Evolutionary conservation across 257 asterid genomes (phyloP).

Genomic region (Thymus mandschuricus): DNA sequence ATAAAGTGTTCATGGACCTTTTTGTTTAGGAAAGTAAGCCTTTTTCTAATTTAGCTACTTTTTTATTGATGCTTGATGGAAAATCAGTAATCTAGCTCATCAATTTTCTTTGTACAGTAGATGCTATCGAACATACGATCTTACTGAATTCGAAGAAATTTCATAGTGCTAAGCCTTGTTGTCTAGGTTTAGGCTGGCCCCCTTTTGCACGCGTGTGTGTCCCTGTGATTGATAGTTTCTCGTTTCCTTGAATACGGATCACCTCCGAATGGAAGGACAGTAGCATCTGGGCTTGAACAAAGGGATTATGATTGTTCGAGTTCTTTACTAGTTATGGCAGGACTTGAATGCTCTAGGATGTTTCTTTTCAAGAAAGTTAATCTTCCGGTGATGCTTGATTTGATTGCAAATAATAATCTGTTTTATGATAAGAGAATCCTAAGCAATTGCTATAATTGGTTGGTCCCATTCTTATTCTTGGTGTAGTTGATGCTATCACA

Average conservation of each 20-base stretch:
- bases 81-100: too few relatives aligned
- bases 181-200: not conserved
- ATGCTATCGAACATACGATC: not conserved
- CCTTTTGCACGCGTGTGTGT: not conserved
- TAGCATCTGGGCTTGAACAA: not conserved
- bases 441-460: not conserved
- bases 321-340: not conserved
- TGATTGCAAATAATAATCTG: slow-evolving; percentile 20
- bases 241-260: not conserved
- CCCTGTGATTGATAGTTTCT: not conserved
- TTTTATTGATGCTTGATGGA: slow-evolving; percentile 24
- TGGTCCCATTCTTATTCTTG: not conserved
- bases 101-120: not conserved
- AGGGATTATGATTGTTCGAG: not conserved
- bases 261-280: not conserved
- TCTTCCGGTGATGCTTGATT: slow-evolving; percentile 15
- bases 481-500: not conserved
- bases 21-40: slow-evolving; percentile 14
- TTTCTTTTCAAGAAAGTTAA: not conserved
- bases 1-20: slow-evolving; percentile 29
- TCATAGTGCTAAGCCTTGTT: not conserved
- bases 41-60: slow-evolving; percentile 2
- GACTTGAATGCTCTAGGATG: not conserved
- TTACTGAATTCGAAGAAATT: slow-evolving; percentile 8
- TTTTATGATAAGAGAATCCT: not conserved